Percentiles rank a stretch among this genome's conserved stretches.
These are phyloP conservation scores for Elongisporangium anandrum DNA, from an alignment of 352 stramenopile genomes.

Conservation along the genomic window DNA sequence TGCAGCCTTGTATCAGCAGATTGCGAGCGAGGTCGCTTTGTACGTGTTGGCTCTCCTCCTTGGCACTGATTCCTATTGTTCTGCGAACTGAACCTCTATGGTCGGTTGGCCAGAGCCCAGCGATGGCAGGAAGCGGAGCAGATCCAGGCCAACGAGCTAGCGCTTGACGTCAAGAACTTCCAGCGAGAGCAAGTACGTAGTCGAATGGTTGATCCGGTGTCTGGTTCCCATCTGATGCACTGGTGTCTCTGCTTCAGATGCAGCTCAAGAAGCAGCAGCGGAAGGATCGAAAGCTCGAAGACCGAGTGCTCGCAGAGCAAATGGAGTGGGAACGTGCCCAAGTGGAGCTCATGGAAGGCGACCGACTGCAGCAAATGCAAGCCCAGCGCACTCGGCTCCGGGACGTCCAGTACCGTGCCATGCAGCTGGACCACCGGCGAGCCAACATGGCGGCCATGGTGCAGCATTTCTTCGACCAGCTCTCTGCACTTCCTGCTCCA, in stretches of 20 bases:
- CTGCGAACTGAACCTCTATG: no score
- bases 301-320: conserved; percentile 18
- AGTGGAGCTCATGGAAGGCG: conserved; percentile 12
- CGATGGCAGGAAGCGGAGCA: conserved; percentile 5
- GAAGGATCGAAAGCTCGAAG: conserved; percentile 23
- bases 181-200: conserved; percentile 10
- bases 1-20: background rate
- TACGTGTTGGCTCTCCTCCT: background rate
- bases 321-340: conserved; percentile 35
- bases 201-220: background rate
- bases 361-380: conserved; percentile 3
- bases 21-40: background rate
- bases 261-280: conserved; percentile 11
- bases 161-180: conserved; percentile 12
- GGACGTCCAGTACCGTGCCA: conserved; percentile 14
- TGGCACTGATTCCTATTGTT: background rate
- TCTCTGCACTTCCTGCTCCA: conserved; percentile 23
- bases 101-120: conserved; percentile 8
- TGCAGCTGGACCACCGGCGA: conserved; percentile 28
- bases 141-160: conserved; percentile 2
- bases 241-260: conserved; percentile 11
- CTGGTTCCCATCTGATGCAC: background rate
- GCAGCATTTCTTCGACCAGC: conserved; percentile 41
- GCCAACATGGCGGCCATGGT: conserved; percentile 19
- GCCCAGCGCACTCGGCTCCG: conserved; percentile 13